Conservation (phyloP, 805 yeast genomes). For the Lachancea waltii region DNA sequence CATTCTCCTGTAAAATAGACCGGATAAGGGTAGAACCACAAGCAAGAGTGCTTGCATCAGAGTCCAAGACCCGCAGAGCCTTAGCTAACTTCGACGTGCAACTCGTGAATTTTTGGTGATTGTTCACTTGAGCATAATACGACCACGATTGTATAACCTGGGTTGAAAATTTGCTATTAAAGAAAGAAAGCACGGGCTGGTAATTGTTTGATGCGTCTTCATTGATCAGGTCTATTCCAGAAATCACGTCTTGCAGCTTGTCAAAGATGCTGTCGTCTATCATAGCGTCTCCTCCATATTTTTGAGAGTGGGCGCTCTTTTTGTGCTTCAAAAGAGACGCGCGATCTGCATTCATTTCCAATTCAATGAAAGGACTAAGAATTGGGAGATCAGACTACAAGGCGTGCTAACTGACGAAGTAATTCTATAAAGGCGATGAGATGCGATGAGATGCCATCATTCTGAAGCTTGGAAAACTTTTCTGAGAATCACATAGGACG, state of each 20-base stretch:
- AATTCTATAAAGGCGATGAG: constrained; percentile 7
- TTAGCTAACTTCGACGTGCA: constrained; percentile 39
- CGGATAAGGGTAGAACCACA: constrained; percentile 32
- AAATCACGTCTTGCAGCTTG: constrained; percentile 20
- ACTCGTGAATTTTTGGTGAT: constrained; percentile 44
- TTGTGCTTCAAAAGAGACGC: too few species aligned
- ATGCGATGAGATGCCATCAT: constrained; percentile 15
- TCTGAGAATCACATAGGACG: not conserved
- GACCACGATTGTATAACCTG: constrained; percentile 44
- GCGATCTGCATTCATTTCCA: not conserved
- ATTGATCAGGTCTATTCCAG: constrained; percentile 13
- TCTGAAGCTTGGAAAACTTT: constrained; percentile 4
- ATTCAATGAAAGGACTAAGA: not conserved
- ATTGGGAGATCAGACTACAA: too few species aligned
- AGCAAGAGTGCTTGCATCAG: constrained; percentile 14
- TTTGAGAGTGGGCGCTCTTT: constrained; percentile 10
- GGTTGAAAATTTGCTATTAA: constrained; percentile 31
- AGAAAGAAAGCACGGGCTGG: constrained; percentile 28
- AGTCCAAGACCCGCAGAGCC: constrained; percentile 26
- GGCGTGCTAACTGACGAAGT: too few species aligned
- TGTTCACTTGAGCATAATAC: constrained; percentile 41
- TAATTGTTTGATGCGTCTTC: constrained; percentile 20
- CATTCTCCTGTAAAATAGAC: constrained; percentile 48
- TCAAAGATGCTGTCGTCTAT: constrained; percentile 27
- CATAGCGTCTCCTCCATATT: constrained; percentile 17